These are phyloP conservation scores for Ophiocordyceps camponoti-saundersi DNA, from an alignment of 2,329 filamentous ascomycete species.

Conservation along the genomic window DNA sequence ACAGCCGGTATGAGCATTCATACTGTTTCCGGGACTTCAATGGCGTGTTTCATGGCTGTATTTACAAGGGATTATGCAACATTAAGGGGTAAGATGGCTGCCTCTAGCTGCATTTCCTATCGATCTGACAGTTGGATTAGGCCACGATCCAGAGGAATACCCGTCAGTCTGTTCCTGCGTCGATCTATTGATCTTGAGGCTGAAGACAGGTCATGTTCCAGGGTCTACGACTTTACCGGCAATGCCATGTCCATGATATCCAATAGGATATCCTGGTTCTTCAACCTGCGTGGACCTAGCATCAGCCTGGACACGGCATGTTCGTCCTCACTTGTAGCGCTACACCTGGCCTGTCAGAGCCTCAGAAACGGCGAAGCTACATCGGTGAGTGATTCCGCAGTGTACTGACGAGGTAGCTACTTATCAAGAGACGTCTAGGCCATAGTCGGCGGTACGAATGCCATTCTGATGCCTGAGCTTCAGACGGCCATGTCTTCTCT, in stretches of 20 bases:
- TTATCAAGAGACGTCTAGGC: not conserved
- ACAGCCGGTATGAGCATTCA: conserved; percentile 13
- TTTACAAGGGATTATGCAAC: not conserved
- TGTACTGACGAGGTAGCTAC: not conserved
- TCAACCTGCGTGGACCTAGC: conserved; percentile 17
- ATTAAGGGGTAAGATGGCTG: not conserved
- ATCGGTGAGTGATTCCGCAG: not conserved
- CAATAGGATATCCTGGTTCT: conserved; percentile 18
- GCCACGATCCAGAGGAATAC: not conserved
- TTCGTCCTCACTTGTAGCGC: conserved; percentile 15
- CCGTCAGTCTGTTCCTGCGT: not conserved
- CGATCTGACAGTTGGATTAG: not conserved
- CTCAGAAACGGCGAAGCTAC: conserved; percentile 13
- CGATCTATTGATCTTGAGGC: conserved; percentile 1
- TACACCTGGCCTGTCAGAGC: conserved; percentile 16
- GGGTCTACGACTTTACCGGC: conserved; percentile 6
- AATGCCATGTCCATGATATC: conserved; percentile 14
- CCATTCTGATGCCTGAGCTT: not conserved
- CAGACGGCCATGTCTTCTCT: conserved; percentile 1
- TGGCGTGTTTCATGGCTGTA: not conserved
- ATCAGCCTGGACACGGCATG: conserved; percentile 22
- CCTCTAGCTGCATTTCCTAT: not conserved
- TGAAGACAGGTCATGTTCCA: conserved; percentile 9
- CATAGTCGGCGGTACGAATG: not conserved
- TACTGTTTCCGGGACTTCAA: conserved; percentile 5